Evolutionary conservation across 2,329 filamentous ascomycete species (phyloP), one percentile per base, ranked within the genome.

Genomic region (Cercospora brassicicola): DNA sequence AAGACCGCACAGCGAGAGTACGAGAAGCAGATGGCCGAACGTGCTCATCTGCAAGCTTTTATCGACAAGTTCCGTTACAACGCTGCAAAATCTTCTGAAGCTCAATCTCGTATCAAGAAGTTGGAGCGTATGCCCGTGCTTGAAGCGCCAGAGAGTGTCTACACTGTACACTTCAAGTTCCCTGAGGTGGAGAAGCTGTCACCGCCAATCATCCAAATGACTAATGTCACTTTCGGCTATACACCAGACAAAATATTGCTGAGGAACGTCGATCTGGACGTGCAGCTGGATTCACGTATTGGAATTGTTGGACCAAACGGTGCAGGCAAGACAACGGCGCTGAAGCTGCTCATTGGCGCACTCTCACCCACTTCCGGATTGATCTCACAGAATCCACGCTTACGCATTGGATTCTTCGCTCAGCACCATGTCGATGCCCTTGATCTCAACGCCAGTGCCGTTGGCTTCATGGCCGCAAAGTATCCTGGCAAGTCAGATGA

Each of bases 41-140:
- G 95, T 74, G 93, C 93, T 33, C 95, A 99, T 84, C 83, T 99
- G 71, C 95, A 99, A 84, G 90, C 92, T 30, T 99, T 99, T 82
- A 99, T 99, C 82, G 95, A 99, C 87, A 99, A 99, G 83, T 99
- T 99, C 86, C 89, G 95, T 63, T 99, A 99, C 86, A 99, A 99
- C 78, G 95, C 95, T 30, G 95, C 94, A 77, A 99, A 99, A 81
- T 97, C 95, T 0, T 97, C 94, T 8, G 95, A 99, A 84, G 95
- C 95, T 1, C 95, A 99, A 79, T 98, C 94, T 0, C 90, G 95
- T 77, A 98, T 99, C 87, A 99, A 99, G 87, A 99, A 99, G 80
- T 85, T 99, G 70, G 96, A 99, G 81, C 93, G 91, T 77, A 97
- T 99, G 92, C 95, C 96, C 1, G 84, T 97, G 1, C 86, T 99